These are phyloP conservation scores for Naegleria lovaniensis DNA, from an alignment of 208 protist species.

Conservation along the genomic window DNA sequence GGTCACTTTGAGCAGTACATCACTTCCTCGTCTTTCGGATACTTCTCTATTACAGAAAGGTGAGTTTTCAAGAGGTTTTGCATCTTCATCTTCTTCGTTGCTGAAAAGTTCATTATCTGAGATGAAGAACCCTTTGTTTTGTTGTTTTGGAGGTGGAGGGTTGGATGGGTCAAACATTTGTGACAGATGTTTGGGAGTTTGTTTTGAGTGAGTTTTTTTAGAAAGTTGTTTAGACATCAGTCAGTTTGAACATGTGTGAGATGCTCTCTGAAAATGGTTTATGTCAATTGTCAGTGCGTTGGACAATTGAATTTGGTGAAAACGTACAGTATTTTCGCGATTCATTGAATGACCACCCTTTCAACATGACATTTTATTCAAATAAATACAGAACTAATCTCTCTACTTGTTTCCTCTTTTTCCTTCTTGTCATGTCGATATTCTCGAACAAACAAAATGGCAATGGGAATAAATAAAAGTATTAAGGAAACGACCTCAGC, in stretches of 20 bases:
- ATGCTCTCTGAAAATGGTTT: no score
- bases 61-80: not conserved
- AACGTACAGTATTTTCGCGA: no score
- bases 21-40: not conserved
- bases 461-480: not conserved
- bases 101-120: not conserved
- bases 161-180: not conserved
- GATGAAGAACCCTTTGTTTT: not conserved
- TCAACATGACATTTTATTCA: not conserved
- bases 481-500: not conserved
- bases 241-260: no score
- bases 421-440: not conserved
- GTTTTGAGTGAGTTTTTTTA: no score
- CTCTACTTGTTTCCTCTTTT: not conserved
- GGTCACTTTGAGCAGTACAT: not conserved
- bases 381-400: not conserved
- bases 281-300: no score
- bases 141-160: not conserved
- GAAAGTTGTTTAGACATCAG: no score
- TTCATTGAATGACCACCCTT: no score
- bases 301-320: no score
- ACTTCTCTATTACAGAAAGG: not conserved
- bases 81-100: not conserved
- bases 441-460: not conserved
- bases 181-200: no score